Evolutionary conservation across 208 protist genomes (phyloP).

Genomic region (Acanthamoeba royreba): DNA sequence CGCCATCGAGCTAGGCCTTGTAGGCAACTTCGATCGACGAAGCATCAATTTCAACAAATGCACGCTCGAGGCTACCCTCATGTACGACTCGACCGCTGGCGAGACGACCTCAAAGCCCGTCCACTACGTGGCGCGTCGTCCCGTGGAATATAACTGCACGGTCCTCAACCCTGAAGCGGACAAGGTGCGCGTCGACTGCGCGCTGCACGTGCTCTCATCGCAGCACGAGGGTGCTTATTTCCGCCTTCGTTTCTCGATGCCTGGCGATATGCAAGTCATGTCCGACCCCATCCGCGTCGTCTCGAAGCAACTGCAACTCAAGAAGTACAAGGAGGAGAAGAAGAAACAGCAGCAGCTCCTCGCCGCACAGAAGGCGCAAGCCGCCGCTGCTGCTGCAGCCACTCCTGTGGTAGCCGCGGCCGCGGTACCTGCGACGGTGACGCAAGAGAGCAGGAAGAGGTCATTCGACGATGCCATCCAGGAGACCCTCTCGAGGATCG

Average conservation of each 20-base stretch:
- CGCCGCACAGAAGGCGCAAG: background rate
- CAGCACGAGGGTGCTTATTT: background rate
- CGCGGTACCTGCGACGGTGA: too few relatives aligned
- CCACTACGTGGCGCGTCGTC: background rate
- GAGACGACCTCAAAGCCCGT: background rate
- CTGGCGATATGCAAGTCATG: background rate
- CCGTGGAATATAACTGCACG: constrained; percentile 19
- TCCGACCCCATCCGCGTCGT: background rate
- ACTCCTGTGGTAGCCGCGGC: background rate
- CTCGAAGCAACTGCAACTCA: background rate
- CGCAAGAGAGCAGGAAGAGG: background rate
- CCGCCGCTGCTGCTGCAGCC: background rate
- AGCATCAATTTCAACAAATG: background rate
- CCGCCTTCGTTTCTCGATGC: background rate
- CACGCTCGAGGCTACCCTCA: background rate
- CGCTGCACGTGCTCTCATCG: constrained; percentile 4
- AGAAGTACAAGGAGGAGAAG: background rate
- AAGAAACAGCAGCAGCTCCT: background rate
- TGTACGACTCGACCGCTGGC: background rate
- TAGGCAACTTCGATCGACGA: background rate
- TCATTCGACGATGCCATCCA: background rate
- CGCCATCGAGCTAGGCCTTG: background rate
- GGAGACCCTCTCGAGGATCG: background rate
- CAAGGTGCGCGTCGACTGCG: background rate
- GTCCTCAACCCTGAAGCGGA: background rate